phyloP scores from a whole-genome alignment of 192 early-diverging fungal genomes.

The Coemansia sp. region DNA sequence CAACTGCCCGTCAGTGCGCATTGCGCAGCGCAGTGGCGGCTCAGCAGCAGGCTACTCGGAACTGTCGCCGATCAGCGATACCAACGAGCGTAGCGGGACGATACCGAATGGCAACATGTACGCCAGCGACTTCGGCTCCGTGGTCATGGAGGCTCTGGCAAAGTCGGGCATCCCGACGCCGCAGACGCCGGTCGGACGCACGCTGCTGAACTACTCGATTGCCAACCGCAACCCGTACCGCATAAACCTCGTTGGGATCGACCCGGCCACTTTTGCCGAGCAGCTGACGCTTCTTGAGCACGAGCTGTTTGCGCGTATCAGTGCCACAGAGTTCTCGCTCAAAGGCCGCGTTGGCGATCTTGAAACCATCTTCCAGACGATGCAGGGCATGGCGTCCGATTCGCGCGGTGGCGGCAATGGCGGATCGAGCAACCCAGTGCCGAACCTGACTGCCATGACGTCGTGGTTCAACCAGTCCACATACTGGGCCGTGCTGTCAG shows the following conservation, averaged over 20 bases:
- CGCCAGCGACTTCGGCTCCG: slow-evolving; percentile 43
- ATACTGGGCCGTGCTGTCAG: slow-evolving; percentile 46
- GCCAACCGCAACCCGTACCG: slow-evolving; percentile 48
- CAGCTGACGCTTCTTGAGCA: slow-evolving; percentile 76
- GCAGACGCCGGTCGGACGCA: slow-evolving; percentile 39
- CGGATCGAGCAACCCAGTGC: slow-evolving; percentile 30
- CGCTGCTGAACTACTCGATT: slow-evolving; percentile 39
- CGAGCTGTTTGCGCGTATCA: slow-evolving; percentile 58
- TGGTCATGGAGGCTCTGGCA: slow-evolving; percentile 48
- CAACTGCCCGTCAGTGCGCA: slow-evolving; percentile 14
- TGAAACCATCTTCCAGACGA: slow-evolving; percentile 43
- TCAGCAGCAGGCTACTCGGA: neutral
- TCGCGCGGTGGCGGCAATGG: slow-evolving; percentile 7
- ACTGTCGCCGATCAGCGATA: slow-evolving; percentile 3
- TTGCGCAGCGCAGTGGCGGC: slow-evolving; percentile 16
- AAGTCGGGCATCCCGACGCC: slow-evolving; percentile 50
- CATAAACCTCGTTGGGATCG: slow-evolving; percentile 39
- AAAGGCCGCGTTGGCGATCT: slow-evolving; percentile 45
- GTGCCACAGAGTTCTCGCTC: slow-evolving; percentile 59
- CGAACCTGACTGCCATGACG: slow-evolving; percentile 42
- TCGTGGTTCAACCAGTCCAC: slow-evolving; percentile 54
- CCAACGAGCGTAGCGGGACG: slow-evolving; percentile 4
- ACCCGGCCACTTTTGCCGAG: slow-evolving; percentile 61
- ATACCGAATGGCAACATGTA: slow-evolving; percentile 48
- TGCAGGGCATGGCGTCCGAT: slow-evolving; percentile 32